Percentiles rank a stretch among this genome's conserved stretches.
These are phyloP conservation scores for Aspergillus sparsus DNA, from an alignment of 495 filamentous ascomycete genomes.

Conservation along the genomic window DNA sequence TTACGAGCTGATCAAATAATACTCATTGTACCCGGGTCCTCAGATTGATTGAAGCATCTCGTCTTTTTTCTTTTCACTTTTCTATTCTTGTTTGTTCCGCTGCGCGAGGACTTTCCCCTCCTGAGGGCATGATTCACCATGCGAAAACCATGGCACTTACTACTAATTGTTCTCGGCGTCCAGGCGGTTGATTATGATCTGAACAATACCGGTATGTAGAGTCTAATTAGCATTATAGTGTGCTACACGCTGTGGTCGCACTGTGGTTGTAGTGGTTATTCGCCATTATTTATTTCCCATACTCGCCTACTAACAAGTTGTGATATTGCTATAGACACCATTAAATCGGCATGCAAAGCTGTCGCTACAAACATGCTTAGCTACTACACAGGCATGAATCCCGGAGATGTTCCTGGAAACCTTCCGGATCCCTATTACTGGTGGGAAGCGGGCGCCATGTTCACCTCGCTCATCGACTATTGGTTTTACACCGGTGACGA, in stretches of 20 bases:
- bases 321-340: conserved; percentile 39
- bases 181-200: conserved; percentile 26
- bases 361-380: conserved; percentile 52
- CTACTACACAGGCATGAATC: conserved; percentile 70
- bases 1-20: conserved; percentile 4
- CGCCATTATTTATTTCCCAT: not conserved
- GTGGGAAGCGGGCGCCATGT: conserved; percentile 81
- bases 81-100: not conserved
- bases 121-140: conserved; percentile 14
- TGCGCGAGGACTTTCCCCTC: no score
- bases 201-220: conserved; percentile 21
- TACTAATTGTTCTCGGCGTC: conserved; percentile 19
- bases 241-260: no score
- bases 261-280: no score
- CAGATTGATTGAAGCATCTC: not conserved
- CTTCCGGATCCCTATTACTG: conserved; percentile 77
- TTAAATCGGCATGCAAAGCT: conserved; percentile 46
- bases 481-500: conserved; percentile 78
- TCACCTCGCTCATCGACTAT: conserved; percentile 77
- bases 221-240: no score
- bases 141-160: conserved; percentile 20
- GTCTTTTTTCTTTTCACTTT: not conserved
- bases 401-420: conserved; percentile 71
- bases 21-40: not conserved
- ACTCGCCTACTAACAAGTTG: not conserved